phyloP scores from a whole-genome alignment of 352 stramenopile species.

The Aphanomyces stellatus region DNA sequence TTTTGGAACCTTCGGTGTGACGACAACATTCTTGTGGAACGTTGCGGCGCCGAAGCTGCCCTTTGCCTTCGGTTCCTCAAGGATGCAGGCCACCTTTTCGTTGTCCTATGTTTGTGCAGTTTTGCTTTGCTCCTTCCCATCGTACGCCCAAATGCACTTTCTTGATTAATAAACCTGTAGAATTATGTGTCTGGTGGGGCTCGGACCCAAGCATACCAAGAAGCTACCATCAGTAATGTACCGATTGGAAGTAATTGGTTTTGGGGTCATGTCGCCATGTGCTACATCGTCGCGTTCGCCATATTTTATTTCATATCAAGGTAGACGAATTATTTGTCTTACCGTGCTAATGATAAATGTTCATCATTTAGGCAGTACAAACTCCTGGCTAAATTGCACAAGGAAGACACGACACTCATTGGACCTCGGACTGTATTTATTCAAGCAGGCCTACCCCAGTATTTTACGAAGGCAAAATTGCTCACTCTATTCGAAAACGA shows the following conservation, averaged over 20 bases:
- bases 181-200: conserved; percentile 56
- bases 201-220: conserved; percentile 45
- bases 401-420: conserved; percentile 51
- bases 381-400: conserved; percentile 35
- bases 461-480: conserved; percentile 37
- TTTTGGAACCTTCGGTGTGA: conserved; percentile 39
- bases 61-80: conserved; percentile 52
- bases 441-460: conserved; percentile 40
- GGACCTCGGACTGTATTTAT: conserved; percentile 62
- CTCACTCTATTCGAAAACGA: conserved; percentile 27
- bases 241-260: conserved; percentile 66
- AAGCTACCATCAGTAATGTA: conserved; percentile 73
- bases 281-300: conserved; percentile 47
- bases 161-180: conserved; percentile 23
- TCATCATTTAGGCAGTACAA: conserved; percentile 36
- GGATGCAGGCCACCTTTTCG: conserved; percentile 54
- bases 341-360: not conserved
- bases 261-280: conserved; percentile 67
- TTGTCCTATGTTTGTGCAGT: conserved; percentile 51
- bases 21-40: conserved; percentile 44
- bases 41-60: conserved; percentile 55
- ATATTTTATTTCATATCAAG: conserved; percentile 37
- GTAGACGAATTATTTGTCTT: not conserved
- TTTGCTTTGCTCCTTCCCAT: conserved; percentile 54
- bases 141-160: conserved; percentile 25